Evolutionary conservation across 2,329 filamentous ascomycete genomes (phyloP).

Genomic region (Arthrobotrys iridis): DNA sequence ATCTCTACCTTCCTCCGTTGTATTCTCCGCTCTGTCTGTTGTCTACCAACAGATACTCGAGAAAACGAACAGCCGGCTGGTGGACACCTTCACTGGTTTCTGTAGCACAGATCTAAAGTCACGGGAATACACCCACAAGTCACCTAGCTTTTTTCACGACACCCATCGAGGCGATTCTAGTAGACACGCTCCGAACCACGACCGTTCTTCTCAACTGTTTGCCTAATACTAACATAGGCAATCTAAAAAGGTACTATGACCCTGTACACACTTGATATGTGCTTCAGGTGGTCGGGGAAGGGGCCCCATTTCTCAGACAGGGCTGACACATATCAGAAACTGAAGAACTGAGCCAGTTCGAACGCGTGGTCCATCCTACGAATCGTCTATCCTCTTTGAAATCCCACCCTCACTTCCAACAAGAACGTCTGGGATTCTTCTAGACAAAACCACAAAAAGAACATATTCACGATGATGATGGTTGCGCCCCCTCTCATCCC

Average conservation of each 20-base stretch:
- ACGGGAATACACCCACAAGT: conserved; percentile 7
- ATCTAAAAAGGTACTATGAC: conserved; percentile 53
- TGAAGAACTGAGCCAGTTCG: conserved; percentile 28
- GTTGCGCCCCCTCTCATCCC: conserved; percentile 23
- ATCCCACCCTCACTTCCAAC: conserved; percentile 46
- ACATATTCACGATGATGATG: conserved; percentile 37
- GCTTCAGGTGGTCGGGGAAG: conserved; percentile 31
- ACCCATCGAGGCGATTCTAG: conserved; percentile 14
- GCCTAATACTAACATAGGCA: conserved; percentile 19
- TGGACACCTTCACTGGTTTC: conserved; percentile 54
- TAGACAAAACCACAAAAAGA: conserved; percentile 5
- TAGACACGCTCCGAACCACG: conserved; percentile 14
- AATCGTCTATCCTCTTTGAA: conserved; percentile 16
- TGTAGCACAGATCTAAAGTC: conserved; percentile 49
- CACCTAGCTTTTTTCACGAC: background rate
- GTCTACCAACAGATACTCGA: conserved; percentile 33
- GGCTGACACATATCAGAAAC: conserved; percentile 44
- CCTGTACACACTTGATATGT: conserved; percentile 24
- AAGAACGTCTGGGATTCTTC: conserved; percentile 47
- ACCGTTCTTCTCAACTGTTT: conserved; percentile 26
- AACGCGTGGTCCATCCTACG: conserved; percentile 20
- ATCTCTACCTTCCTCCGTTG: conserved; percentile 39
- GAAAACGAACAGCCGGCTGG: conserved; percentile 41
- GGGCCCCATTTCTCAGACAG: conserved; percentile 19
- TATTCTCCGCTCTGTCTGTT: conserved; percentile 23